A percentile compares a stretch with the other conserved stretches of the same genome.
Evolutionary conservation across 495 filamentous ascomycete genomes (phyloP).

Genomic region (Penicillium cataractarum): DNA sequence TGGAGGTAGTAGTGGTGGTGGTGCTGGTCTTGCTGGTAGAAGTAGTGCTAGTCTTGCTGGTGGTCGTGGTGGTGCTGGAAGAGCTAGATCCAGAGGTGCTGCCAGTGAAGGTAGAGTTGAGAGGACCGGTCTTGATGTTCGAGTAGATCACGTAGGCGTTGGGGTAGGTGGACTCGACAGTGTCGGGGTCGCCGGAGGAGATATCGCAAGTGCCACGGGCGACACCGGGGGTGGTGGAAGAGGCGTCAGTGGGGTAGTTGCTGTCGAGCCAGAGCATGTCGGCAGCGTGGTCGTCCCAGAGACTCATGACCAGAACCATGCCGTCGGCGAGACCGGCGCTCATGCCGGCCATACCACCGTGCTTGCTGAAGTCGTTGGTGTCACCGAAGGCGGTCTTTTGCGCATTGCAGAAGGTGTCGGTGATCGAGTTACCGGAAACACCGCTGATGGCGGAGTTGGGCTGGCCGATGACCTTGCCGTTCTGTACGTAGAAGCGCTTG

Average conservation of each 20-base stretch:
- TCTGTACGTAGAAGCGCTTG: slow-evolving; percentile 73
- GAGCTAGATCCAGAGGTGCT: slow-evolving; percentile 16
- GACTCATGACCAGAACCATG: slow-evolving; percentile 77
- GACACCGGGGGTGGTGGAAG: slow-evolving; percentile 61
- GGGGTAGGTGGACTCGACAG: slow-evolving; percentile 58
- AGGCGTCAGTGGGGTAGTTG: slow-evolving; percentile 64
- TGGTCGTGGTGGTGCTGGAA: slow-evolving; percentile 14
- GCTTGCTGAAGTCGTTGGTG: slow-evolving; percentile 55
- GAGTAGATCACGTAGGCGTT: slow-evolving; percentile 66
- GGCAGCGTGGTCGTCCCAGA: slow-evolving; percentile 77
- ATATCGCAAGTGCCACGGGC: slow-evolving; percentile 70
- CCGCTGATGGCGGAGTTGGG: slow-evolving; percentile 55
- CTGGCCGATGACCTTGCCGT: slow-evolving; percentile 64
- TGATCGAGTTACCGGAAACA: slow-evolving; percentile 61
- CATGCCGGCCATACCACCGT: slow-evolving; percentile 65
- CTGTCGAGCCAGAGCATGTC: slow-evolving; percentile 89
- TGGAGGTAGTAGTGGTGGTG: slow-evolving; percentile 29
- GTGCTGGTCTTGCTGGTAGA: slow-evolving; percentile 11
- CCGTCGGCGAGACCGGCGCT: slow-evolving; percentile 55
- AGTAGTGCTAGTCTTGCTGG: slow-evolving; percentile 6
- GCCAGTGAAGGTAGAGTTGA: slow-evolving; percentile 61
- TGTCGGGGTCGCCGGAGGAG: slow-evolving; percentile 62
- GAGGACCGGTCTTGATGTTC: slow-evolving; percentile 70
- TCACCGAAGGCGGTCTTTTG: slow-evolving; percentile 67
- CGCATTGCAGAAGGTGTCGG: slow-evolving; percentile 59